Conservation (phyloP, 108 stramenopile genomes). For the Epithemia pelagica region DNA sequence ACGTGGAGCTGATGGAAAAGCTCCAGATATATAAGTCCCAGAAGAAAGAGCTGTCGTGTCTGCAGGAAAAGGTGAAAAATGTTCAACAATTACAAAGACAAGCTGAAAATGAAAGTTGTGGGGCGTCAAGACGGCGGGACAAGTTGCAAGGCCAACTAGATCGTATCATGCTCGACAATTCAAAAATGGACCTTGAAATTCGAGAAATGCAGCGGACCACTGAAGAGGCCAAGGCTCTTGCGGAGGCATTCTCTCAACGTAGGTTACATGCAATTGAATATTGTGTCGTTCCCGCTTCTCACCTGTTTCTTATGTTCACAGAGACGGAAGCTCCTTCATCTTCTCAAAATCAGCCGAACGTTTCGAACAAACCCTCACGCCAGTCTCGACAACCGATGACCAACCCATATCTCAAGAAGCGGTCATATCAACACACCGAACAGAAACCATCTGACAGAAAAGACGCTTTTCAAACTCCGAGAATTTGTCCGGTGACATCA, state of each 20-base stretch:
- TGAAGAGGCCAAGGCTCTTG: not conserved
- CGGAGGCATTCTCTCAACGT: not conserved
- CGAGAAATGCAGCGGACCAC: not conserved
- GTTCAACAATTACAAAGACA: not conserved
- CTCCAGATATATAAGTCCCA: not conserved
- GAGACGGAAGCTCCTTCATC: not conserved
- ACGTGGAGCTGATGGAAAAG: not conserved
- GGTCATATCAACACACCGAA: no score
- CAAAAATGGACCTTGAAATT: not conserved
- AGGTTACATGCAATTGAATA: not conserved
- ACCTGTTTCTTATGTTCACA: not conserved
- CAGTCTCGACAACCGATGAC: not conserved
- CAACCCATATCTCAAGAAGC: not conserved
- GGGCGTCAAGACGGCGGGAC: not conserved
- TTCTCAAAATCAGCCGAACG: not conserved
- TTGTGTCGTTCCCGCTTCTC: no score
- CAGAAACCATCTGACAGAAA: no score
- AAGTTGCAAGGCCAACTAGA: not conserved
- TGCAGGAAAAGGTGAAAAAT: not conserved
- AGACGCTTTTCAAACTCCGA: no score
- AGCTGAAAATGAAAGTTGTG: not conserved
- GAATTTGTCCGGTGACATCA: no score
- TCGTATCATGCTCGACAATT: not conserved
- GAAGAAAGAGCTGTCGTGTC: not conserved
- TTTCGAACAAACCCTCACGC: not conserved